Conservation (phyloP, 768 basidiomycete species). For the Russula ochroleuca region DNA sequence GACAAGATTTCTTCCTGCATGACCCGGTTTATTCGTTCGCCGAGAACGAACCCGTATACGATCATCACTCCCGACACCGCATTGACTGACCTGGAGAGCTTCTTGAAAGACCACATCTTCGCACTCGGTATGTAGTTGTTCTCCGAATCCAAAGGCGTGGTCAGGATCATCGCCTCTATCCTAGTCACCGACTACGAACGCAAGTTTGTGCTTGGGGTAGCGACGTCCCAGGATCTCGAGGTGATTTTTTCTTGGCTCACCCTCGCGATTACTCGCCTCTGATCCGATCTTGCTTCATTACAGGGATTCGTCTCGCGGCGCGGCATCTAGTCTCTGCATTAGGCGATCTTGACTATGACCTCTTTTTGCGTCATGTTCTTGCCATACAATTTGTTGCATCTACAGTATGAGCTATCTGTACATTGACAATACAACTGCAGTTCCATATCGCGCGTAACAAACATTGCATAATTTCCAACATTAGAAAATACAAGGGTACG, state of each 20-base stretch:
- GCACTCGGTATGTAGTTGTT: slow-evolving; percentile 54
- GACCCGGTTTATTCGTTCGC: slow-evolving; percentile 66
- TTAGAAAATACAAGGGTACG: background rate
- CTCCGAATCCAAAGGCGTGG: slow-evolving; percentile 5
- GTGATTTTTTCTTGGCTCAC: slow-evolving; percentile 22
- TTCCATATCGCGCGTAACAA: background rate
- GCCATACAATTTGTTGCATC: no score
- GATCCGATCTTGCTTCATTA: slow-evolving; percentile 29
- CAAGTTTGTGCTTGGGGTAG: slow-evolving; percentile 80
- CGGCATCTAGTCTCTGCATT: slow-evolving; percentile 25
- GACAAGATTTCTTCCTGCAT: slow-evolving; percentile 70
- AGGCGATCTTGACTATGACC: background rate
- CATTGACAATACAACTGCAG: slow-evolving; percentile 3
- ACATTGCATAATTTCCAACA: background rate
- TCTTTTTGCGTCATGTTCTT: no score
- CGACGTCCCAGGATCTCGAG: slow-evolving; percentile 72
- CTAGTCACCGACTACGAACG: slow-evolving; percentile 78
- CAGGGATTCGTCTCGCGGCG: slow-evolving; percentile 37
- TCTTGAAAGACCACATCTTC: slow-evolving; percentile 67
- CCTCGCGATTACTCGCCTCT: background rate
- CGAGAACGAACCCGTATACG: slow-evolving; percentile 59
- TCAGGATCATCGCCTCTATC: background rate
- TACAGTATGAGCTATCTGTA: background rate
- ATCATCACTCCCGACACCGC: slow-evolving; percentile 78
- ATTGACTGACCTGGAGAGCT: slow-evolving; percentile 75